These are phyloP conservation scores for Ogataea neopini DNA, from an alignment of 805 yeast genomes.

Conservation along the genomic window DNA sequence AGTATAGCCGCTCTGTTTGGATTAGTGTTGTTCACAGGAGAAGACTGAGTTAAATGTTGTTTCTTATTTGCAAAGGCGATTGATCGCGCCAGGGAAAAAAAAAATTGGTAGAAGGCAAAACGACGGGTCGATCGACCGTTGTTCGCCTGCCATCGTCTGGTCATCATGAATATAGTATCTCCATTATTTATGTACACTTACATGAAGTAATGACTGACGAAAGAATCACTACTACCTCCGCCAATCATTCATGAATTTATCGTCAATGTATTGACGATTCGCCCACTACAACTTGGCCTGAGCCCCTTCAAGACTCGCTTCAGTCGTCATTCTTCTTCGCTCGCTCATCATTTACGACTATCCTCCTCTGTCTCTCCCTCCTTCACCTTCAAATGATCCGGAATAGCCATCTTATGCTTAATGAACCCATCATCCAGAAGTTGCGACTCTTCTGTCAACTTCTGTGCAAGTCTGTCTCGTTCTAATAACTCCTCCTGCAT, in stretches of 20 bases:
- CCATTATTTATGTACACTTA: not conserved
- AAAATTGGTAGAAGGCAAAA: not conserved
- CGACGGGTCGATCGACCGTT: conserved; percentile 1
- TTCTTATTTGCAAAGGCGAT: not conserved
- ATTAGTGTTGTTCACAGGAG: not conserved
- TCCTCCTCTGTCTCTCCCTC: not conserved
- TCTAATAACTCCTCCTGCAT: conserved; percentile 6
- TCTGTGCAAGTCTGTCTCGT: conserved; percentile 9
- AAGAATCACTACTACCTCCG: too few species aligned
- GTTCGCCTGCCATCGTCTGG: too few species aligned
- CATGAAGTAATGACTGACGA: too few species aligned
- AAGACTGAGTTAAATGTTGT: not conserved
- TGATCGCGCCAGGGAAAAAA: not conserved
- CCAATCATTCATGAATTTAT: too few species aligned
- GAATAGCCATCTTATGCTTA: conserved; percentile 24
- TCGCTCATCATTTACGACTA: not conserved
- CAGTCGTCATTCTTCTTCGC: not conserved
- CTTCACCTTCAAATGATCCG: conserved; percentile 11
- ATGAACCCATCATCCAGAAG: conserved; percentile 21
- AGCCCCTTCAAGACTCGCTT: too few species aligned
- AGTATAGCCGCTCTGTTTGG: not conserved
- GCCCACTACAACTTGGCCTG: too few species aligned
- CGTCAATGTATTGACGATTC: too few species aligned
- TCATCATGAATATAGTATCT: not conserved
- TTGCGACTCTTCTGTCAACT: conserved; percentile 19